Evolutionary conservation across 2,329 filamentous ascomycete species (phyloP), one percentile per base, ranked within the genome.

Genomic region (Ceratocystis destructans): DNA sequence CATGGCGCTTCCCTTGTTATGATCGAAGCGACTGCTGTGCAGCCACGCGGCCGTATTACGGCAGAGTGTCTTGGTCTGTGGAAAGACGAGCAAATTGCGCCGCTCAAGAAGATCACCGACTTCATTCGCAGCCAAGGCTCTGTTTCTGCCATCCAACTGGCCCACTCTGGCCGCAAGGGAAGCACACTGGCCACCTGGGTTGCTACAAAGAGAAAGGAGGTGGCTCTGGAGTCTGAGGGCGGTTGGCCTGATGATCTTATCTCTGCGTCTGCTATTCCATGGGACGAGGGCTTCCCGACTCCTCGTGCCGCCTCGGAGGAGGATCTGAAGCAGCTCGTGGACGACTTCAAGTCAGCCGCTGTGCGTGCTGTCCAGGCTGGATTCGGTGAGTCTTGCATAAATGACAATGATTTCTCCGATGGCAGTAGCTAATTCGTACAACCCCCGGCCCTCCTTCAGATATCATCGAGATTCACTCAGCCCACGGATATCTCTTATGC

Each of bases 51-150:
- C 33, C 83, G 92, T 66, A 96, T 96, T 77, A 88, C 88, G 0
- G 90, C 90, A 1, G 80, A 92, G 73, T 89, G 93, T 73, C 77
- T 79, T 12, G 90, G 92, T 0, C 77, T 96, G 6, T 96, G 91
- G 92, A 80, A 87, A 69, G 92, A 96, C 74, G 84, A 82, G 44
- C 92, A 96, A 74, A 87, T 92, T 68, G 86, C 82, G 69, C 85
- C 86, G 0, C 77, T 95, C 67, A 82, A 81, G 72, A 82, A 83
- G 68, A 82, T 93, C 59, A 83, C 86, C 45, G 88, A 95, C 69
- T 95, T 91, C 69, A 83, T 87, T 1, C 90, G 95, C 77, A 84
- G 82, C 31, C 91, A 96, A 75, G 82, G 81, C 72, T 86, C 90
- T 72, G 84, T 88, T 69, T 84, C 89, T 64, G 90, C 83, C 64